Evolutionary conservation across 192 early-diverging fungal species (phyloP), one percentile per base, ranked within the genome.

Genomic region (Coemansia sp.): DNA sequence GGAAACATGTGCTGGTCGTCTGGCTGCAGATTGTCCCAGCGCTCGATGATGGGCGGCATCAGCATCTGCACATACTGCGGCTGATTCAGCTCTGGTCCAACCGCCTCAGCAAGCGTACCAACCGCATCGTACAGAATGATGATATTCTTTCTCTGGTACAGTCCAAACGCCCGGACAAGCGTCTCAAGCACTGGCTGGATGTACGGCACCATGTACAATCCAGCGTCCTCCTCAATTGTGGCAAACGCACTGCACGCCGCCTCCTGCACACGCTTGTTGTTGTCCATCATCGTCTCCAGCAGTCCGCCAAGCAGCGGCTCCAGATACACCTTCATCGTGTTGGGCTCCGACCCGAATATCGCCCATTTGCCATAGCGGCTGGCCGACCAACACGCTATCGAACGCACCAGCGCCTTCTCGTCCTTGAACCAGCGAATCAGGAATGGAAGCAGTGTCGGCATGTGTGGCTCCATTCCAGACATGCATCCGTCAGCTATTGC

Each of bases 331-430:
- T 86, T 81, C 32, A 85, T 58, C 63, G 83, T 82, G 69, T 86
- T 88, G 14, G 84, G 61, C 69, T 85, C 86, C 46, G 80, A 72
- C 20, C 85, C 80, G 70, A 85, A 79, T 61, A 87, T 74, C 56
- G 87, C 86, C 95, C 95, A 98, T 54, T 86, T 85, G 37, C 90
- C 87, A 74, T 97, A 99, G 58, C 98, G 90, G 56, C 95, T 92
- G 54, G 98, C 84, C 39, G 98, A 95, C 98, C 98, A 99, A 84
- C 98, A 99, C 9, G 98, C 92, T 75, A 99, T 99, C 20, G 95
- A 93, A 54, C 96, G 90, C 41, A 99, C 93, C 64, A 98, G 86
- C 7, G 96, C 90, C 85, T 92, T 93, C 50, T 87, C 79, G 76
- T 98, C 90, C 48, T 87, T 86, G 66, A 98, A 83, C 70, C 88